Evolutionary conservation across 73 alveolate species (phyloP).

Genomic region (Paramecium caudatum): DNA sequence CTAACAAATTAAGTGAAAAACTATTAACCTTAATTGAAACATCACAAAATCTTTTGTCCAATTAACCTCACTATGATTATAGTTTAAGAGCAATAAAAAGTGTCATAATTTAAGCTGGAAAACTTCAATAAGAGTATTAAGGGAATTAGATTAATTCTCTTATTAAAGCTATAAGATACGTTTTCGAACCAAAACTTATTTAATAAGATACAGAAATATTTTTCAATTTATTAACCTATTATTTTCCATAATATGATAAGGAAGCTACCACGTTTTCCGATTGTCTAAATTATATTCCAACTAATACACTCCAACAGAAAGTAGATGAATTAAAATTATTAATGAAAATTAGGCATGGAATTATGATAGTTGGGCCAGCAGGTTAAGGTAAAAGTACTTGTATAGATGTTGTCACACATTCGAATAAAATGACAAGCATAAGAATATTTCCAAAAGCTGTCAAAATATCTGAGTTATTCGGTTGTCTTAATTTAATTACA

Average conservation of each 20-base stretch:
- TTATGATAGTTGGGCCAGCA: slow-evolving; percentile 77
- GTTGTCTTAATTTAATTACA: slow-evolving; percentile 82
- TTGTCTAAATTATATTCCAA: neutral
- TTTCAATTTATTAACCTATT: slow-evolving; percentile 5
- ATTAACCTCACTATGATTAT: slow-evolving; percentile 78
- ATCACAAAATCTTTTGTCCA: slow-evolving; percentile 75
- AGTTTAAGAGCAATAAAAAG: slow-evolving; percentile 80
- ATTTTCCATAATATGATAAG: slow-evolving; percentile 81
- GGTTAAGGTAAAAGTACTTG: slow-evolving; percentile 84
- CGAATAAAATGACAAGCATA: slow-evolving; percentile 79
- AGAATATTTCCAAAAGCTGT: slow-evolving; percentile 87
- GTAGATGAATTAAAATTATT: slow-evolving; percentile 78
- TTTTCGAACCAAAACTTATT: slow-evolving; percentile 74
- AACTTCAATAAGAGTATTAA: slow-evolving; percentile 55
- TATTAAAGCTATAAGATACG: slow-evolving; percentile 75
- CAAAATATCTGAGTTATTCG: slow-evolving; percentile 81
- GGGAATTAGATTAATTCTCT: neutral
- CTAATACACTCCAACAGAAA: neutral
- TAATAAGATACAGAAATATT: slow-evolving; percentile 70
- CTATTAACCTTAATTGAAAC: slow-evolving; percentile 12
- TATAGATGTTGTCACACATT: slow-evolving; percentile 81
- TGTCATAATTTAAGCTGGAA: slow-evolving; percentile 68
- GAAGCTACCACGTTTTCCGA: slow-evolving; percentile 77
- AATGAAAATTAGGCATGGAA: slow-evolving; percentile 80
- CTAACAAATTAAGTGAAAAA: slow-evolving; percentile 65